Base-by-base conservation (phyloP, 345 rosid genomes). In the Sonneratia alba region DNA sequence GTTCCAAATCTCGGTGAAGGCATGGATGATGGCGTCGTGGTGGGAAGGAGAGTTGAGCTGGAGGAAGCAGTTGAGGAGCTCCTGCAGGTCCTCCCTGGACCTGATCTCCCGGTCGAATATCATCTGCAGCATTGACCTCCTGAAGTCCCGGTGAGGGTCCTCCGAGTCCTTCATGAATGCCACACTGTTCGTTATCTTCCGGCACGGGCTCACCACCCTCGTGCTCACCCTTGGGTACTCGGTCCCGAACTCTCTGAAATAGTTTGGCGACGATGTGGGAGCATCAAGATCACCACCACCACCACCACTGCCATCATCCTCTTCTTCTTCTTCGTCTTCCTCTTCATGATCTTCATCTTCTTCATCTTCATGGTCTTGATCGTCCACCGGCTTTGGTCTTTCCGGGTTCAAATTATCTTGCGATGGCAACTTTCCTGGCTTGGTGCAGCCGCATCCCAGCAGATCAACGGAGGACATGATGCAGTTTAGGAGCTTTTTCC, bases 41-140 rank as follows among this genome's bases (percentile, higher is more conserved):
- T 88, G 79, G 71, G 71, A 62, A 0, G 81, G 80, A 47, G 88
- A 81, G 71, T 86, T 88, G 45, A 83, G 81, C 67, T 77, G 75
- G 75, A 88, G 65, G 80, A 85, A 82, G 68, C 90, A 83, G 14
- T 78, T 81, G 36, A 86, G 86, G 63, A 88, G 93, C 77, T 82
- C 81, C 63, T 75, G 76, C 14, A 86, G 85, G 36, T 86, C 85
- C 34, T 76, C 71, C 32, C 77, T 66, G 0, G 86, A 71, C 74
- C 67, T 75, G 57, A 88, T 83, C 75, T 81, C 83, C 62, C 81
- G 79, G 70, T 86, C 90, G 77, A 66, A 68, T 49, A 86, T 82
- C 93, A 88, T 86, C 56, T 81, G 85, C 70, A 73, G 67, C 87
- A 86, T 88, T 64, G 90, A 88, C 36, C 71, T 74, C 51, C 72